These are phyloP conservation scores for Talaromyces sp. DNA, from an alignment of 2,329 filamentous ascomycete species.

Conservation along the genomic window DNA sequence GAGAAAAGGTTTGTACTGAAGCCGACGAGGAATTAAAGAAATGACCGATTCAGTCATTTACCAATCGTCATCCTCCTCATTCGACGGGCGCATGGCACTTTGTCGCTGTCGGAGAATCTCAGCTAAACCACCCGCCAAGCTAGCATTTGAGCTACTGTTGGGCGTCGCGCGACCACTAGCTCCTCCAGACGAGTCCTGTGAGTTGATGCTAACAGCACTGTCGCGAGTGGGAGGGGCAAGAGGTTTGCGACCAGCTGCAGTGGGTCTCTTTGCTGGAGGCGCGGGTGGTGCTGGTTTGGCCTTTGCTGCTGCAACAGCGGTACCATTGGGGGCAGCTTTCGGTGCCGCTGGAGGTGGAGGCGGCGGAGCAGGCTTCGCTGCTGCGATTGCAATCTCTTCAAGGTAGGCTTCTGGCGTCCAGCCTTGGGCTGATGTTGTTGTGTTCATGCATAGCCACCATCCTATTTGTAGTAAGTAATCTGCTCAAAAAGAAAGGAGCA, in stretches of 20 bases:
- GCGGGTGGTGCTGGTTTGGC: conserved; percentile 70
- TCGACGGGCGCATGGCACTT: conserved; percentile 65
- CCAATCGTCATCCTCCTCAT: conserved; percentile 67
- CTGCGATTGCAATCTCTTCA: conserved; percentile 62
- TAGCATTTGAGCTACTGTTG: conserved; percentile 54
- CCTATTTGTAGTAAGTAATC: conserved; percentile 47
- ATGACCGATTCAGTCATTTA: conserved; percentile 32
- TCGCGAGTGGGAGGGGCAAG: conserved; percentile 66
- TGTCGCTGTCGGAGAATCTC: conserved; percentile 75
- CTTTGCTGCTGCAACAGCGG: conserved; percentile 43
- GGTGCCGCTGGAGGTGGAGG: conserved; percentile 49
- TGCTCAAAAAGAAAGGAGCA: background rate
- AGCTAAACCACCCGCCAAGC: conserved; percentile 68
- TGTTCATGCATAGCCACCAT: conserved; percentile 90
- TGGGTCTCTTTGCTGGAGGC: conserved; percentile 76
- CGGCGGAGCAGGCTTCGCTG: conserved; percentile 56
- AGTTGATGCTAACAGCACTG: conserved; percentile 48
- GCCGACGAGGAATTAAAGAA: background rate
- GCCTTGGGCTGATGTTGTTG: conserved; percentile 66
- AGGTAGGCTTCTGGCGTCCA: conserved; percentile 96
- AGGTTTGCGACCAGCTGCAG: conserved; percentile 63
- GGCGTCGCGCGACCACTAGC: conserved; percentile 68
- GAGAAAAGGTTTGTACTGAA: background rate
- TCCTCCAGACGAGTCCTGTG: conserved; percentile 52
- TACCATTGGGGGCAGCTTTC: conserved; percentile 58